Evolutionary conservation across 257 asterid genomes (phyloP).

Genomic region (Mentha longifolia): DNA sequence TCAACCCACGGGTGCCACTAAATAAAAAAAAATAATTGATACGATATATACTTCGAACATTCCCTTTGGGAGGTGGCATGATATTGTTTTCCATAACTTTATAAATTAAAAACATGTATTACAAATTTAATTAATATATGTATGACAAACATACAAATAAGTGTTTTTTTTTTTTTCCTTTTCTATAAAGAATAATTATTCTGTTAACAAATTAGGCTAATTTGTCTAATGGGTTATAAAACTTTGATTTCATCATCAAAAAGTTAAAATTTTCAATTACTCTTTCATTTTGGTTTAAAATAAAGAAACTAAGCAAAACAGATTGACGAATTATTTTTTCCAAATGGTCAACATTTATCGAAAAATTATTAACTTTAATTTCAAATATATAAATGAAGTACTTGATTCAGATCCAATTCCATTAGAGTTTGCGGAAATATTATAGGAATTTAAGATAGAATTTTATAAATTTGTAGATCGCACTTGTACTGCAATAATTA

Average conservation of each 20-base stretch:
- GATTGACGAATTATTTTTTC: too few relatives aligned
- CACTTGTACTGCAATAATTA: background rate
- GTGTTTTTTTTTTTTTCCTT: background rate
- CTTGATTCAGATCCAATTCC: too few relatives aligned
- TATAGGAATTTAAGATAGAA: too few relatives aligned
- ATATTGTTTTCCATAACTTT: conserved; percentile 25
- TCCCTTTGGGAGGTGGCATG: conserved; percentile 31
- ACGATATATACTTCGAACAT: conserved; percentile 42
- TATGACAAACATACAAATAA: background rate
- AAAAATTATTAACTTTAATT: too few relatives aligned
- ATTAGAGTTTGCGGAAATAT: too few relatives aligned
- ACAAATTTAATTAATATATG: background rate
- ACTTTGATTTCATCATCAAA: background rate
- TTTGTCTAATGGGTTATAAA: background rate
- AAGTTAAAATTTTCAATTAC: background rate
- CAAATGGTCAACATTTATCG: too few relatives aligned
- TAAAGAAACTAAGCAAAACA: too few relatives aligned
- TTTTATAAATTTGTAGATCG: background rate
- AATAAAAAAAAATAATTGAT: conserved; percentile 14
- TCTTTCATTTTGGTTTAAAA: too few relatives aligned
- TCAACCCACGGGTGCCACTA: conserved; percentile 27
- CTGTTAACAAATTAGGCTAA: background rate
- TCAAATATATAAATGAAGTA: too few relatives aligned
- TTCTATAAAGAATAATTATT: background rate
- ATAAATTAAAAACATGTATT: too few relatives aligned